A percentile compares a stretch with the other conserved stretches of the same genome.
Evolutionary conservation across 805 yeast genomes (phyloP).

Genomic region (Groenewaldozyma tartarivorans): DNA sequence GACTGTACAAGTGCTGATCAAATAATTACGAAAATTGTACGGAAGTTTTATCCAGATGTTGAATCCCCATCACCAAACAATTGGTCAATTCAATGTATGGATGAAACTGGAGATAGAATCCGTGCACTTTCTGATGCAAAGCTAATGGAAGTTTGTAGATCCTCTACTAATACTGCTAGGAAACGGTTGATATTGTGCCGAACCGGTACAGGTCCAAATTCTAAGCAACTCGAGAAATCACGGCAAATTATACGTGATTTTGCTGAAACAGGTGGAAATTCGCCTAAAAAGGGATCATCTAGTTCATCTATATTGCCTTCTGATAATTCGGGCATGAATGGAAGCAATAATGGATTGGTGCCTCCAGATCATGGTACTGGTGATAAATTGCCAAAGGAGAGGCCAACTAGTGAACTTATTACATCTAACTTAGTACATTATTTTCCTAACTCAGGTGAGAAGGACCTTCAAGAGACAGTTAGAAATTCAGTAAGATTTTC

Average conservation of each 20-base stretch:
- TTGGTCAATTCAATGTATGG: conserved; percentile 44
- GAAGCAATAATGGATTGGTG: neutral
- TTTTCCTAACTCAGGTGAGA: conserved; percentile 74
- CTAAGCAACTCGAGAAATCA: conserved; percentile 22
- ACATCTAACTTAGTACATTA: conserved; percentile 83
- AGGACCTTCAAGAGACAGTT: conserved; percentile 67
- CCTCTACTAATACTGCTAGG: conserved; percentile 60
- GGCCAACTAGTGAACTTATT: conserved; percentile 90
- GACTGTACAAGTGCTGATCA: conserved; percentile 77
- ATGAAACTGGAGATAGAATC: conserved; percentile 38
- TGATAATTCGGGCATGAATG: conserved; percentile 3
- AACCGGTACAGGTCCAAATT: conserved; percentile 48
- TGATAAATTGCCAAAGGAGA: conserved; percentile 43
- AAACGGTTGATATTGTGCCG: conserved; percentile 62
- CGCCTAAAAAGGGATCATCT: neutral
- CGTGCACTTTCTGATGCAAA: conserved; percentile 66
- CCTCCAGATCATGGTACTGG: neutral
- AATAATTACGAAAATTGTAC: conserved; percentile 60
- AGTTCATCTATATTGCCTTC: neutral
- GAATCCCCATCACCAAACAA: conserved; percentile 19
- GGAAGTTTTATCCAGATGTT: conserved; percentile 30
- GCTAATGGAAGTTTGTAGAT: conserved; percentile 72
- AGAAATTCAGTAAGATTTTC: conserved; percentile 78
- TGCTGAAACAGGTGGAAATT: neutral
- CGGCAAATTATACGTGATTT: conserved; percentile 18